phyloP scores from a whole-genome alignment of 192 early-diverging fungal genomes.

The Backusella tarrabulga region DNA sequence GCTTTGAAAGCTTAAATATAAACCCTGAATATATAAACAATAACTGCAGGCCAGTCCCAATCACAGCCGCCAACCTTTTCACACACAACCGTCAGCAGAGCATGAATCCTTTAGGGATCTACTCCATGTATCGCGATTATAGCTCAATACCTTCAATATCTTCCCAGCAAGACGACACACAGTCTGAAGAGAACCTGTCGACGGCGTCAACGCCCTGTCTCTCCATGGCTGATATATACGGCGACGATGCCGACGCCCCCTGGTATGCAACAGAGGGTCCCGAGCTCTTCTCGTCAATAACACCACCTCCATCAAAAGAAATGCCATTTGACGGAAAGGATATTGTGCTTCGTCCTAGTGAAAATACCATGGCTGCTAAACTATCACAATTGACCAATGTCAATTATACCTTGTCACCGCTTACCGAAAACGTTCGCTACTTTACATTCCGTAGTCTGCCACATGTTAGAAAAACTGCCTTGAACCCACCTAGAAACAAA shows the following conservation, averaged over 20 bases:
- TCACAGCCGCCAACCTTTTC: constrained; percentile 24
- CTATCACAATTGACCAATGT: constrained; percentile 80
- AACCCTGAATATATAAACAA: not conserved
- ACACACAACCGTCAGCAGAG: constrained; percentile 12
- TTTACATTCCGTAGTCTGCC: constrained; percentile 71
- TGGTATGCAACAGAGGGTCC: constrained; percentile 36
- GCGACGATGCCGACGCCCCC: constrained; percentile 28
- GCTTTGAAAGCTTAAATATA: constrained; percentile 7
- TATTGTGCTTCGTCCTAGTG: constrained; percentile 67
- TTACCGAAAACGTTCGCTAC: constrained; percentile 77
- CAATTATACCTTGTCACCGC: constrained; percentile 88
- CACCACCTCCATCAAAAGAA: not conserved
- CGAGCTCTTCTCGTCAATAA: constrained; percentile 18
- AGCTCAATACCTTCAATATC: not conserved
- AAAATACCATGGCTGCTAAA: constrained; percentile 83
- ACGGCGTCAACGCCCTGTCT: not conserved
- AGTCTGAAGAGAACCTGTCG: constrained; percentile 10
- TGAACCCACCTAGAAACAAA: constrained; percentile 22
- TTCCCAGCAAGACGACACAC: constrained; percentile 3
- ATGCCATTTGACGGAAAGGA: constrained; percentile 14
- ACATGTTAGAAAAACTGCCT: constrained; percentile 27
- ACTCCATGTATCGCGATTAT: constrained; percentile 7
- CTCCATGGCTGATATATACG: not conserved
- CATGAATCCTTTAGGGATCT: constrained; percentile 2
- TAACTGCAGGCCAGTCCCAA: constrained; percentile 16